These are phyloP conservation scores for Phylloporus sp. DNA, from an alignment of 1,284 basidiomycete genomes.

Conservation along the genomic window DNA sequence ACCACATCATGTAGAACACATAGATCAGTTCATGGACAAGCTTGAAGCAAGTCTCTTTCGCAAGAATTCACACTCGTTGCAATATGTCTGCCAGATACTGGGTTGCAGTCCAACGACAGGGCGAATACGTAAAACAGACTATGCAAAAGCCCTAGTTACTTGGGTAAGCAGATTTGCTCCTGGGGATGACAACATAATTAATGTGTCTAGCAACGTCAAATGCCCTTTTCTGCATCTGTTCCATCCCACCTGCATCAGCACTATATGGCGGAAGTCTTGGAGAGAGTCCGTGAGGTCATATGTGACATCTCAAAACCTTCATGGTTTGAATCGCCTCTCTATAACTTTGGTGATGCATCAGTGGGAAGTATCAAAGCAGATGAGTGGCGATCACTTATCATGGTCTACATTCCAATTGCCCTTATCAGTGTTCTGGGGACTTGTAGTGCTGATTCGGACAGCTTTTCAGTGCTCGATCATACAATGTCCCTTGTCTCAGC, in stretches of 20 bases:
- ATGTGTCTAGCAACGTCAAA: not conserved
- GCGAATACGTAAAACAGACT: slow-evolving; percentile 5
- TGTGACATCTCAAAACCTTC: slow-evolving; percentile 28
- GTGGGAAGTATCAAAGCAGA: slow-evolving; percentile 39
- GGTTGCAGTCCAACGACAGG: not conserved
- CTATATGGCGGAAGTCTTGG: not conserved
- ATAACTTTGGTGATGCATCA: slow-evolving; percentile 34
- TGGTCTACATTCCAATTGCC: slow-evolving; percentile 38
- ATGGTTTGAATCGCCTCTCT: slow-evolving; percentile 35
- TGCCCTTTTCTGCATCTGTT: not conserved
- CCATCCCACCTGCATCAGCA: not conserved
- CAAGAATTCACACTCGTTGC: slow-evolving; percentile 3
- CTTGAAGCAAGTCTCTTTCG: not conserved
- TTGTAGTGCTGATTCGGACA: not conserved
- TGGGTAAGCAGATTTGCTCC: slow-evolving; percentile 10
- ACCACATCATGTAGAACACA: not conserved
- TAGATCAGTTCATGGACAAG: not conserved
- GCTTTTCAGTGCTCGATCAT: slow-evolving; percentile 5
- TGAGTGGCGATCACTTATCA: slow-evolving; percentile 36
- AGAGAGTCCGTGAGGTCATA: slow-evolving; percentile 26
- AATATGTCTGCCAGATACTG: slow-evolving; percentile 13
- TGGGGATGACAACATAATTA: not conserved
- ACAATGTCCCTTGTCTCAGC: slow-evolving; percentile 21
- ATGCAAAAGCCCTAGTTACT: slow-evolving; percentile 3
- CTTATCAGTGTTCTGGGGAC: slow-evolving; percentile 24